Evolutionary conservation across 1,284 basidiomycete species (phyloP), one percentile per base, ranked within the genome.

Genomic region (Puccinia polysora): DNA sequence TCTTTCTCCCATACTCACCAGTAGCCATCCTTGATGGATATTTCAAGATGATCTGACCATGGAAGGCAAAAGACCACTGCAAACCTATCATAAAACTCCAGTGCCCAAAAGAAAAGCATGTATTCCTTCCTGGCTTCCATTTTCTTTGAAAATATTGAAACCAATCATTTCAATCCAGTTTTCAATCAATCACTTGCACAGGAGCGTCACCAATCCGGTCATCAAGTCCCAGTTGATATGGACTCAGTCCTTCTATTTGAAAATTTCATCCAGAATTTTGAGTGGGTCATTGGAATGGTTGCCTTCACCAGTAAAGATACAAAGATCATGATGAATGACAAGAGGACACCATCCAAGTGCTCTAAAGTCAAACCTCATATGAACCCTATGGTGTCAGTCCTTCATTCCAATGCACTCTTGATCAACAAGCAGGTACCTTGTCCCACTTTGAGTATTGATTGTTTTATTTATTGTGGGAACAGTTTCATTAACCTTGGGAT

Each of bases 11-110:
- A 92, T 98, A 87, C 83, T 99, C 23, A 88, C 93, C 2, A 93
- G 91, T 75, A 91, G 95, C 12, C 98, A 96, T 81, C 96, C 96
- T 0, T 96, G 96, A 28, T 98, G 96, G 96, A 89, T 98, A 70
- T 98, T 95, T 80, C 98, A 97, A 78, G 95, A 93, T 18, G 96
- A 98, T n/a, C n/a, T n/a, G n/a, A n/a, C n/a, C n/a, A n/a, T n/a
- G n/a, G n/a, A n/a, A n/a, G n/a, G n/a, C n/a, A n/a, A n/a, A n/a
- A n/a, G n/a, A n/a, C n/a, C n/a, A n/a, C n/a, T n/a, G n/a, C n/a
- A n/a, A n/a, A n/a, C n/a, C 97, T 79, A 81, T 83, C 15, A 81
- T 98, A 74, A 89, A 97, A 43, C 87, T 88, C 73, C 93, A 97
- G 77, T 84, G 84, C 88, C 3, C 90, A 94, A 14, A 90, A 96